A percentile compares a stretch with the other conserved stretches of the same genome.
phyloP scores from a whole-genome alignment of 306 rosid species.

The Casuarina equisetifolia region DNA sequence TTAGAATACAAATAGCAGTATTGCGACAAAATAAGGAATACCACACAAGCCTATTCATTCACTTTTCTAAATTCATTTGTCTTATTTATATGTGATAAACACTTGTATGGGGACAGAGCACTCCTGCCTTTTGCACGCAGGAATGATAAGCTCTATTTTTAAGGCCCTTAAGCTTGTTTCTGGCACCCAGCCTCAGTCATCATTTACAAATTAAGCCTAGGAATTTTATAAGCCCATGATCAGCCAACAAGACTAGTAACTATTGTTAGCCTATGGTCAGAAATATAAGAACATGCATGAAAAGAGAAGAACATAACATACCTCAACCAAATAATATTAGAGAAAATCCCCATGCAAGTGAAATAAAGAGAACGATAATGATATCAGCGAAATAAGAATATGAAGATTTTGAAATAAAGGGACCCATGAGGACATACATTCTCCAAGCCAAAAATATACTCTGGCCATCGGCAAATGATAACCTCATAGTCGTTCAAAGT shows the following conservation, averaged over 20 bases:
- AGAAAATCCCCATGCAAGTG: background rate
- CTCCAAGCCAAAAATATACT: constrained; percentile 76
- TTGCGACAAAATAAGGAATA: background rate
- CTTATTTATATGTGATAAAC: background rate
- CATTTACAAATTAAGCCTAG: constrained; percentile 2
- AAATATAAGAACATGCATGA: background rate
- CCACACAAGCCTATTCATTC: background rate
- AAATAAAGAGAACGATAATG: background rate
- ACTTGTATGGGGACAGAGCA: background rate
- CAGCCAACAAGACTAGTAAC: constrained; percentile 1
- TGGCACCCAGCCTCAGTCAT: background rate
- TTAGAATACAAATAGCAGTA: background rate
- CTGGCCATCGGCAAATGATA: constrained; percentile 98
- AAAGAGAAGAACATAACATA: background rate
- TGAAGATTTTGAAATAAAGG: constrained; percentile 13
- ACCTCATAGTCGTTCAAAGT: constrained; percentile 82
- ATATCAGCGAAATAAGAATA: background rate
- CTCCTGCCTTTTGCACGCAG: background rate
- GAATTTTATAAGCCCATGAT: background rate
- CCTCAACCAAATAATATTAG: background rate
- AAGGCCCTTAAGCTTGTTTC: background rate
- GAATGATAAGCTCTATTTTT: background rate
- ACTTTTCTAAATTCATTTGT: background rate
- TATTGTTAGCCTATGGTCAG: background rate
- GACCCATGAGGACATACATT: constrained; percentile 56